phyloP scores from a whole-genome alignment of 441 rosid genomes.

The Arabidopsis lyrata region DNA sequence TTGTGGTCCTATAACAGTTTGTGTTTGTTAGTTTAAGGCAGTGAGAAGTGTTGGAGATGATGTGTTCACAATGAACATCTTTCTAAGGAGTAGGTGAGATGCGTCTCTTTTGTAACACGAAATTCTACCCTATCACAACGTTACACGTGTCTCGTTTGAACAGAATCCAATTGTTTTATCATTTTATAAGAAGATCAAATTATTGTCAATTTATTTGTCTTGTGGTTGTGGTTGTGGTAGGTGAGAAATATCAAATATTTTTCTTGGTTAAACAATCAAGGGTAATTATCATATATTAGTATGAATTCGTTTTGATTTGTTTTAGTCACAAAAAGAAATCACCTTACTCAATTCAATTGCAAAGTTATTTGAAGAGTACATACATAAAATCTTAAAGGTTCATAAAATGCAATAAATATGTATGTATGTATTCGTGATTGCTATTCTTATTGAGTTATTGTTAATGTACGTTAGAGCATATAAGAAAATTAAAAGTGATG shows the following conservation, averaged over 20 bases:
- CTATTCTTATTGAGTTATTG: neutral
- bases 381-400: neutral
- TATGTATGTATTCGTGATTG: neutral
- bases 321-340: neutral
- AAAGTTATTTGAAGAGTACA: neutral
- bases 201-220: slow-evolving; percentile 5
- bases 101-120: slow-evolving; percentile 4
- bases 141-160: slow-evolving; percentile 1
- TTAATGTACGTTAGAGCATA: neutral
- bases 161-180: neutral
- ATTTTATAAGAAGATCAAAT: neutral
- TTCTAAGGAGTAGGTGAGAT: slow-evolving; percentile 31
- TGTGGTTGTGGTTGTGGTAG: slow-evolving; percentile 32
- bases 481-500: neutral
- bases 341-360: neutral
- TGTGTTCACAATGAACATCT: slow-evolving; percentile 26
- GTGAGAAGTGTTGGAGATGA: neutral
- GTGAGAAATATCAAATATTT: slow-evolving; percentile 10
- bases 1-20: slow-evolving; percentile 14
- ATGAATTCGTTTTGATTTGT: neutral
- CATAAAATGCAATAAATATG: neutral
- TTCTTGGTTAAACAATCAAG: neutral
- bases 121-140: neutral
- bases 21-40: neutral
- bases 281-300: neutral